These are phyloP conservation scores for Vaccinium macrocarpon DNA, from an alignment of 148 eudicot genomes.

Conservation along the genomic window DNA sequence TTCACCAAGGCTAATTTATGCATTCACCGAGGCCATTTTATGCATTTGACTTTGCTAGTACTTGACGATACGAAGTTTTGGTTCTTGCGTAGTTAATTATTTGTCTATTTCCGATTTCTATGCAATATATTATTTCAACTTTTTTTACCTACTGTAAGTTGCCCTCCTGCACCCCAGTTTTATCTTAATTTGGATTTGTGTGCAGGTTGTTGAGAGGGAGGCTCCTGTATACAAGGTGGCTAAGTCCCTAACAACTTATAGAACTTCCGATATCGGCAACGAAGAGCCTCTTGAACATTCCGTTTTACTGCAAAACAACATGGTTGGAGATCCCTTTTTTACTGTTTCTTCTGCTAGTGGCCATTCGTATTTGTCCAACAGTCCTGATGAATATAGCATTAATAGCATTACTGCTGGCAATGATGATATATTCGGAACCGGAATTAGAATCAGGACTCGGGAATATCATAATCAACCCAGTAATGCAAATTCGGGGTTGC, in stretches of 20 bases:
- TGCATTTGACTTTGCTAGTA: neutral
- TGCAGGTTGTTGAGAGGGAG: constrained; percentile 3
- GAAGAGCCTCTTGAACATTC: constrained; percentile 3
- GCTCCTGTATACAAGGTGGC: neutral
- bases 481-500: constrained; percentile 23
- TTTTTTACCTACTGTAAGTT: neutral
- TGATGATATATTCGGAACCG: constrained; percentile 28
- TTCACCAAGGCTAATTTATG: neutral
- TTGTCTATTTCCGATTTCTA: neutral
- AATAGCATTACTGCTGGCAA: constrained; percentile 16
- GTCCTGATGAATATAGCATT: constrained; percentile 16
- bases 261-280: neutral
- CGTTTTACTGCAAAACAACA: neutral
- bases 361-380: constrained; percentile 24
- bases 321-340: neutral
- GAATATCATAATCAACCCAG: constrained; percentile 20
- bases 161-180: neutral
- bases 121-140: neutral
- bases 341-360: constrained; percentile 25
- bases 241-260: neutral
- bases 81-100: neutral
- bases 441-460: constrained; percentile 49
- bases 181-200: constrained; percentile 1
- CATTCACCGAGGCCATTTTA: neutral
- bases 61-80: neutral